These are phyloP conservation scores for Alternaria tenuissima DNA, from an alignment of 2,329 filamentous ascomycete species.

Conservation along the genomic window DNA sequence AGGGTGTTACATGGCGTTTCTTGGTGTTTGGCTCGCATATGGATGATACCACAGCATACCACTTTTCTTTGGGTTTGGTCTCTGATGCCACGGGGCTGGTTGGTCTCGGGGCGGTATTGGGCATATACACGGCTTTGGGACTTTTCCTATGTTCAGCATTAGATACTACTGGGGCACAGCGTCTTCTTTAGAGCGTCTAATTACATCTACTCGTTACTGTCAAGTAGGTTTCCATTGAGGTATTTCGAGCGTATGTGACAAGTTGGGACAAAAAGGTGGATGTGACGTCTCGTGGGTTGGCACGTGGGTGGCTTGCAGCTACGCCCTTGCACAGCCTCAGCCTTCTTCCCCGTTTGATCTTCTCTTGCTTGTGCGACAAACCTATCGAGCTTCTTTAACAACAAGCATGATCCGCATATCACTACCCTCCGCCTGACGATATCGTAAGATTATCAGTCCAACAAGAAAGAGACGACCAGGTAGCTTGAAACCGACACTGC, in stretches of 20 bases:
- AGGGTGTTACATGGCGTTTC: slow-evolving; percentile 4
- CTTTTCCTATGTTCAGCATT: slow-evolving; percentile 14
- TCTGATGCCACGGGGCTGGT: background rate
- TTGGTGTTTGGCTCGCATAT: slow-evolving; percentile 15
- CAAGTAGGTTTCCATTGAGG: background rate
- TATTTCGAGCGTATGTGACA: background rate
- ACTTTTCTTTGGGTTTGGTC: slow-evolving; percentile 5
- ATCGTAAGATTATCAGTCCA: too few relatives aligned
- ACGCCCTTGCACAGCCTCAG: background rate
- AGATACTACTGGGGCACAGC: slow-evolving; percentile 3
- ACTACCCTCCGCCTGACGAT: too few relatives aligned
- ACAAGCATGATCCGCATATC: too few relatives aligned
- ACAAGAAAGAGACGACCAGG: too few relatives aligned
- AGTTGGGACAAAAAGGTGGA: too few relatives aligned
- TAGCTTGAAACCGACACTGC: too few relatives aligned
- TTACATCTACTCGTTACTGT: background rate
- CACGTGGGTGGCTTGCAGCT: background rate
- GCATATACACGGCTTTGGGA: background rate
- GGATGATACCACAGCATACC: slow-evolving; percentile 24
- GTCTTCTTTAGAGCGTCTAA: slow-evolving; percentile 1
- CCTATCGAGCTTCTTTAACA: too few relatives aligned
- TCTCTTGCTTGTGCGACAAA: background rate
- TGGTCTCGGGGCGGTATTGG: background rate
- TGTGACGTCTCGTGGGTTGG: background rate
- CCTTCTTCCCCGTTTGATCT: background rate